A percentile compares a stretch with the other conserved stretches of the same genome.
Evolutionary conservation across 208 protist genomes (phyloP).

Genomic region (Wallacemonas sp.): DNA sequence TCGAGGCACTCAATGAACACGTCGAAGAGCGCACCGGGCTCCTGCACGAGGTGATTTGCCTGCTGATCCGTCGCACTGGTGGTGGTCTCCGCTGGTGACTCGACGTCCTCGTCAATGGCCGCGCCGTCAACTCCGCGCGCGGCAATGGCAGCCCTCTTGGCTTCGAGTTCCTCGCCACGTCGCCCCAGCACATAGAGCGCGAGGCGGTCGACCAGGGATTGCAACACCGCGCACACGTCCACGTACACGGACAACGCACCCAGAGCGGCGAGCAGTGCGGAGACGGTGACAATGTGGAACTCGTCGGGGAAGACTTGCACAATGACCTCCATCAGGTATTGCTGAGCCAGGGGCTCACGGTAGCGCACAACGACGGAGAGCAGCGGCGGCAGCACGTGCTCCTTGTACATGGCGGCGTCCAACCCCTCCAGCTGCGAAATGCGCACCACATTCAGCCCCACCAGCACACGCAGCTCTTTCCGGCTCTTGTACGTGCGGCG

Average conservation of each 20-base stretch:
- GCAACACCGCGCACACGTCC: constrained; percentile 89
- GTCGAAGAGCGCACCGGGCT: constrained; percentile 34
- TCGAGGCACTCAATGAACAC: constrained; percentile 48
- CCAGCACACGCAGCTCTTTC: constrained; percentile 95
- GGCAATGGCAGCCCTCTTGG: no score
- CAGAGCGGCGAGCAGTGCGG: constrained; percentile 76
- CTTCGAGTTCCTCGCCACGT: constrained; percentile 13
- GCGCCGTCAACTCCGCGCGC: no score
- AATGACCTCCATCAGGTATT: constrained; percentile 98
- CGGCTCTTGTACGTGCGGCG: constrained; percentile 91
- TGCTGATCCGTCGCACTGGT: constrained; percentile 32
- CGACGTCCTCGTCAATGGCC: background rate
- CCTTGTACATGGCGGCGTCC: constrained; percentile 87
- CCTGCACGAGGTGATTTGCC: constrained; percentile 28
- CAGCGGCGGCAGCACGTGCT: constrained; percentile 85
- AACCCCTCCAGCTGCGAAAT: constrained; percentile 97
- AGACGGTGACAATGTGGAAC: constrained; percentile 96
- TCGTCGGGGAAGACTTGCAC: constrained; percentile 99
- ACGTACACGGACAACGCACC: constrained; percentile 79
- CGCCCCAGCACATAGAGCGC: constrained; percentile 70
- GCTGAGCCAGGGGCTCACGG: constrained; percentile 97
- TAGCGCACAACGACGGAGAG: constrained; percentile 93
- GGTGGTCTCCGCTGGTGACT: background rate
- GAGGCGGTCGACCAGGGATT: constrained; percentile 90
- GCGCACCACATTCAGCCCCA: constrained; percentile 97